These are phyloP conservation scores for Barnettozyma pratensis DNA, from an alignment of 805 yeast species.

Conservation along the genomic window DNA sequence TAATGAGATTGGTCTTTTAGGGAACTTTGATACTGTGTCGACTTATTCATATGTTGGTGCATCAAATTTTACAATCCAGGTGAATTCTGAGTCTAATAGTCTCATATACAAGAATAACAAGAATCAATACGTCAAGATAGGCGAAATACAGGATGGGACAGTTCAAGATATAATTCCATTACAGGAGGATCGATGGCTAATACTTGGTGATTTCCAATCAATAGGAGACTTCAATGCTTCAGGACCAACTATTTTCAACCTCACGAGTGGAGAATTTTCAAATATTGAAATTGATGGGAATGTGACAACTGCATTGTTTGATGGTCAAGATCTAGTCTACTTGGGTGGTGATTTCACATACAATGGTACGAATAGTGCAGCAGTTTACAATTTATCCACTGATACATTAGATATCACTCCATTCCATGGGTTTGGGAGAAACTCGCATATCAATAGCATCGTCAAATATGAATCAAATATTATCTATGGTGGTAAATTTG, in stretches of 20 bases:
- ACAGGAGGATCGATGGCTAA: constrained; percentile 29
- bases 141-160: constrained; percentile 20
- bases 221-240: constrained; percentile 21
- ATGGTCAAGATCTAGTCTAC: constrained; percentile 48
- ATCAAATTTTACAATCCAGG: constrained; percentile 26
- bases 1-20: constrained; percentile 25
- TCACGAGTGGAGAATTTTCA: constrained; percentile 22
- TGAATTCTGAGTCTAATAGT: constrained; percentile 12
- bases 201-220: constrained; percentile 22
- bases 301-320: constrained; percentile 43
- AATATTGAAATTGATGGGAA: constrained; percentile 27
- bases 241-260: constrained; percentile 30
- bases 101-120: constrained; percentile 15
- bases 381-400: constrained; percentile 51
- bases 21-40: constrained; percentile 34
- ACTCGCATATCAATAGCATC: constrained; percentile 60
- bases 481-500: constrained; percentile 76
- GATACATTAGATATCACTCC: constrained; percentile 43
- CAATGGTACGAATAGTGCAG: constrained; percentile 50
- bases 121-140: constrained; percentile 16
- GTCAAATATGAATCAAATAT: constrained; percentile 46
- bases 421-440: constrained; percentile 71
- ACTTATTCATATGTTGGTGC: constrained; percentile 31
- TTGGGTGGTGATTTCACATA: constrained; percentile 76
- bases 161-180: constrained; percentile 25